These are phyloP conservation scores for Linum usitatissimum DNA, from an alignment of 345 rosid species.

Conservation along the genomic window DNA sequence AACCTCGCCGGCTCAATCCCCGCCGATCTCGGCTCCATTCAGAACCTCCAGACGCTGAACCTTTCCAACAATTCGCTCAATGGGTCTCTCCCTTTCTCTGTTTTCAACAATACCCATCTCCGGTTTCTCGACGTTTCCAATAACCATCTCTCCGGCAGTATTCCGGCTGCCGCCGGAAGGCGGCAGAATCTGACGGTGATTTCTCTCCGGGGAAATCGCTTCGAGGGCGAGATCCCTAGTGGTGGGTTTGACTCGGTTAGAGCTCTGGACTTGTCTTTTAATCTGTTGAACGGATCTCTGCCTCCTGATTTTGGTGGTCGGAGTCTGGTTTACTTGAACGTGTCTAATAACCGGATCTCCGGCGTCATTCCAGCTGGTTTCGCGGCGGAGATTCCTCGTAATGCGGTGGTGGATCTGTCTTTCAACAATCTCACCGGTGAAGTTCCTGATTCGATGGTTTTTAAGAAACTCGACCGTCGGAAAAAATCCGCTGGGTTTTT, in stretches of 20 bases:
- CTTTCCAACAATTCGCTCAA: slow-evolving; percentile 75
- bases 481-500: slow-evolving; percentile 15
- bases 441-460: slow-evolving; percentile 42
- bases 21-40: slow-evolving; percentile 53
- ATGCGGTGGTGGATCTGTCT: slow-evolving; percentile 68
- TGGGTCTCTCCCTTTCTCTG: slow-evolving; percentile 55
- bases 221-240: slow-evolving; percentile 43
- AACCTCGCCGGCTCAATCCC: slow-evolving; percentile 69
- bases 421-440: slow-evolving; percentile 63
- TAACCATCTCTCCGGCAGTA: slow-evolving; percentile 48
- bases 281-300: slow-evolving; percentile 61
- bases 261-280: slow-evolving; percentile 68
- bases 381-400: slow-evolving; percentile 40
- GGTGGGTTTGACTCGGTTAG: slow-evolving; percentile 38
- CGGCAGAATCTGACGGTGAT: slow-evolving; percentile 37
- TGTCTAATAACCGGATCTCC: slow-evolving; percentile 59
- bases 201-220: slow-evolving; percentile 48
- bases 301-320: slow-evolving; percentile 60
- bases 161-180: slow-evolving; percentile 32
- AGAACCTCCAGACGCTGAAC: slow-evolving; percentile 46
- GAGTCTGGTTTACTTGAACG: slow-evolving; percentile 43
- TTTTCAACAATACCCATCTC: slow-evolving; percentile 51
- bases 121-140: slow-evolving; percentile 61
- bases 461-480: slow-evolving; percentile 24
- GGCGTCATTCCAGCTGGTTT: slow-evolving; percentile 53